Base-by-base conservation (phyloP, 805 yeast genomes). In the Pachysolen tannophilus region DNA sequence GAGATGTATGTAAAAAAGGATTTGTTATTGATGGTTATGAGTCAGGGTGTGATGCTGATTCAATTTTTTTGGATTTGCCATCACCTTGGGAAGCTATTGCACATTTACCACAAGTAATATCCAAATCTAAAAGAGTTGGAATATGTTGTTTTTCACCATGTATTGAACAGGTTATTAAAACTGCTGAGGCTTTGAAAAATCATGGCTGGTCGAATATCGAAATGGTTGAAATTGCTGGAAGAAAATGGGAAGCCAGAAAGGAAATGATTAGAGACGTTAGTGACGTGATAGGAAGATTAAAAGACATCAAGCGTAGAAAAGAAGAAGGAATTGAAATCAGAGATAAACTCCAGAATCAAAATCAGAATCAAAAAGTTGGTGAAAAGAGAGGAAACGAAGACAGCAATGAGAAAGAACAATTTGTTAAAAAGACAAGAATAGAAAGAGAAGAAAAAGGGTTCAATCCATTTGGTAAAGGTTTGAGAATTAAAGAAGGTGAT, bases 101-200 rank as follows among this genome's bases (percentile, higher is more conserved):
- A 6, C 80, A 82, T 56, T 59, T 90, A 30, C 60, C 65, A 9
- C 34, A 46, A 2, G 94, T 82, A 1, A 67, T 83, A 11, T 60
- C 82, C 7, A 55, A 61, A 7, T 60, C 60, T 14, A 63, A 67
- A 37, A 64, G 67, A 19, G 83, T 77, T 16, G 77, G 82, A 3
- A 69, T 92, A 35, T 92, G 99, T 59, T 92, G 98, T 58, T 92
- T 92, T 53, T 84, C 95, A 26, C 99, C 99, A 8, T 92, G 99
- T 58, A 83, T 92, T 32, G 99, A 92, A 59, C 99, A 92, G 61
- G 98, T 92, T 3, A 81, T 81, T 39, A 80, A 83, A 52, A 84
- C 97, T 0, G 76, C 90, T 9, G 80, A 74, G 43, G 80, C 83
- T 0, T 61, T 92, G 39, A 78, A 80, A 45, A 69, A 64, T 23